These are phyloP conservation scores for Endotrypanum monterogeii DNA, from an alignment of 208 protist genomes.

Conservation along the genomic window DNA sequence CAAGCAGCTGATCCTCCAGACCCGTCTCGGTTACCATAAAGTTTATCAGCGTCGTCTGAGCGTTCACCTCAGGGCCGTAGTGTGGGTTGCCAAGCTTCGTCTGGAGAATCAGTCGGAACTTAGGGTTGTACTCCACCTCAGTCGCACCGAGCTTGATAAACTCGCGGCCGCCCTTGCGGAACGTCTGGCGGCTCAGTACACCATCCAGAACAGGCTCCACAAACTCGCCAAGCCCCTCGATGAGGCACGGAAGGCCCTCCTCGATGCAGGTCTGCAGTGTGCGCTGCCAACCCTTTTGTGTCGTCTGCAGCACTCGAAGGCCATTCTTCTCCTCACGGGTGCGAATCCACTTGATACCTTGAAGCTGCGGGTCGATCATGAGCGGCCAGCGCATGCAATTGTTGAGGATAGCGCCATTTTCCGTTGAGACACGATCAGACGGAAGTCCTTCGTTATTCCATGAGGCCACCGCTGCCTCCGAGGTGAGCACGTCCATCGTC, in stretches of 20 bases:
- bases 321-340: constrained; percentile 95
- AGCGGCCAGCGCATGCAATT: constrained; percentile 98
- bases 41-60: constrained; percentile 99
- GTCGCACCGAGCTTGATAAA: constrained; percentile 97
- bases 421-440: constrained; percentile 96
- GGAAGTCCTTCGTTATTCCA: constrained; percentile 98
- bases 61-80: constrained; percentile 99
- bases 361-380: constrained; percentile 98
- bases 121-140: constrained; percentile 95
- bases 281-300: constrained; percentile 90
- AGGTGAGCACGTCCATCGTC: constrained; percentile 92
- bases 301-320: constrained; percentile 93
- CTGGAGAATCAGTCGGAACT: constrained; percentile 97
- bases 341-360: constrained; percentile 98
- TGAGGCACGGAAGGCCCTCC: constrained; percentile 91
- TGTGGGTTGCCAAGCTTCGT: constrained; percentile 99
- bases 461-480: constrained; percentile 91
- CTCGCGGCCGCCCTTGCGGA: constrained; percentile 91
- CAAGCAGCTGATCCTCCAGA: constrained; percentile 98
- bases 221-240: constrained; percentile 96
- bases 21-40: constrained; percentile 98
- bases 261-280: constrained; percentile 93
- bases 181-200: constrained; percentile 94
- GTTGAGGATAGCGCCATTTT: constrained; percentile 97
- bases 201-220: constrained; percentile 98